phyloP scores from a whole-genome alignment of 2,329 filamentous ascomycete species.

The Fusarium veterinarium region DNA sequence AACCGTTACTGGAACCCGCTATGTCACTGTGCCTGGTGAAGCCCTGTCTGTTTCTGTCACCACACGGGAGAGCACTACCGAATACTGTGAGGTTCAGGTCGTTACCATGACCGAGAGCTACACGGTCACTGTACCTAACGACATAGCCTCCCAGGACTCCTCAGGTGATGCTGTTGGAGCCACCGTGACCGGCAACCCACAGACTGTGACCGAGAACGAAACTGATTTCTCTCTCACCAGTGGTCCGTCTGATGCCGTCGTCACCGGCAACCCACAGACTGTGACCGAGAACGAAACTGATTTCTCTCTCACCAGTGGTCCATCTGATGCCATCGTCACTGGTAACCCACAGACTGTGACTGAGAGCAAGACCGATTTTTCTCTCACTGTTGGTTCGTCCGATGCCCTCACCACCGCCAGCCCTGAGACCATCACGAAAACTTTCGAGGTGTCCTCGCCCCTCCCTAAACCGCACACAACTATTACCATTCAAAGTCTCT shows the following conservation, averaged over 20 bases:
- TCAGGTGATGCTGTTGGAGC: constrained; percentile 38
- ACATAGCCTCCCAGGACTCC: constrained; percentile 17
- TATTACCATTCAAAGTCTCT: constrained; percentile 49
- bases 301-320: constrained; percentile 45
- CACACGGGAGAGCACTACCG: constrained; percentile 38
- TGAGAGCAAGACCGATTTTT: constrained; percentile 41
- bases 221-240: constrained; percentile 46
- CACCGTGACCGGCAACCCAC: constrained; percentile 46
- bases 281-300: constrained; percentile 47
- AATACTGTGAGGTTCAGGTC: constrained; percentile 38
- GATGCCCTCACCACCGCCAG: constrained; percentile 42
- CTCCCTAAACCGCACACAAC: constrained; percentile 35
- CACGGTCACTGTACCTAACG: constrained; percentile 45
- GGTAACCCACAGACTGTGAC: constrained; percentile 45
- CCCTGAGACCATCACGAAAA: constrained; percentile 47
- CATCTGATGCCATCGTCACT: constrained; percentile 47
- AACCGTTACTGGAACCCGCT: constrained; percentile 46
- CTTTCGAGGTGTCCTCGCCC: constrained; percentile 34
- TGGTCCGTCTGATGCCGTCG: constrained; percentile 48
- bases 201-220: constrained; percentile 48
- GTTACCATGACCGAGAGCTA: constrained; percentile 43
- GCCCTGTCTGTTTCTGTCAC: constrained; percentile 42
- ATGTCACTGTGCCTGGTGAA: constrained; percentile 44
- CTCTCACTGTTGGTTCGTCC: constrained; percentile 33
- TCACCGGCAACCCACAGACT: constrained; percentile 49